Conservation (phyloP, 192 early-diverging fungal genomes). For the Backusella macrospora region DNA sequence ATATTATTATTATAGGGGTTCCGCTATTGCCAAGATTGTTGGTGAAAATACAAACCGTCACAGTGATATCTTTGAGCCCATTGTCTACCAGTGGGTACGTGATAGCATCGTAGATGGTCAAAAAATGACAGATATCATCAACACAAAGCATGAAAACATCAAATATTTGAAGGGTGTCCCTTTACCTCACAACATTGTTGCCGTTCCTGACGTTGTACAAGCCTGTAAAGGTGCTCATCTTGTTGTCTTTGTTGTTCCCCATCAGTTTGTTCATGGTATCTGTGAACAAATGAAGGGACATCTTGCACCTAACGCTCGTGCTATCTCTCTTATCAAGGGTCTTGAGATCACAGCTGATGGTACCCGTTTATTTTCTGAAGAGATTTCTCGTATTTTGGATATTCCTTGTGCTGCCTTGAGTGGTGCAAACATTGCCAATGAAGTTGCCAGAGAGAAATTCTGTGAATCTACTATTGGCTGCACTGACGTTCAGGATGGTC, state of each 20-base stretch:
- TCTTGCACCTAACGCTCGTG: slow-evolving; percentile 69
- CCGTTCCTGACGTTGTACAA: slow-evolving; percentile 78
- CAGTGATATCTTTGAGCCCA: slow-evolving; percentile 68
- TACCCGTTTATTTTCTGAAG: slow-evolving; percentile 76
- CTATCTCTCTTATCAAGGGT: slow-evolving; percentile 90
- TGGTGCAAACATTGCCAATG: slow-evolving; percentile 97
- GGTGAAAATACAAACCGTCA: slow-evolving; percentile 73
- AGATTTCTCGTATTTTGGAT: slow-evolving; percentile 76
- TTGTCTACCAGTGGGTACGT: slow-evolving; percentile 94
- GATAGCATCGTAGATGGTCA: slow-evolving; percentile 84
- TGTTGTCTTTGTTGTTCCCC: slow-evolving; percentile 92
- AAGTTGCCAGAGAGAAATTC: slow-evolving; percentile 92
- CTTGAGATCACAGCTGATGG: slow-evolving; percentile 77
- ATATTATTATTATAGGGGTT: slow-evolving; percentile 68
- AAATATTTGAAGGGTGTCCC: slow-evolving; percentile 86
- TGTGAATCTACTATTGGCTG: slow-evolving; percentile 95
- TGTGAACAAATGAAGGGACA: slow-evolving; percentile 82
- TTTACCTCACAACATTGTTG: slow-evolving; percentile 84
- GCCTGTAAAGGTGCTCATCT: slow-evolving; percentile 81
- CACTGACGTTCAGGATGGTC: slow-evolving; percentile 65
- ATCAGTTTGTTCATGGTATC: slow-evolving; percentile 86
- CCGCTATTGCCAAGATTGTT: slow-evolving; percentile 90
- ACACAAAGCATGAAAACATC: slow-evolving; percentile 88
- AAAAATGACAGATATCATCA: slow-evolving; percentile 92
- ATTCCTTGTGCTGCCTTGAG: slow-evolving; percentile 83